These are phyloP conservation scores for Carex kokanica DNA, from an alignment of 176 grass and related monocot genomes.

Conservation along the genomic window DNA sequence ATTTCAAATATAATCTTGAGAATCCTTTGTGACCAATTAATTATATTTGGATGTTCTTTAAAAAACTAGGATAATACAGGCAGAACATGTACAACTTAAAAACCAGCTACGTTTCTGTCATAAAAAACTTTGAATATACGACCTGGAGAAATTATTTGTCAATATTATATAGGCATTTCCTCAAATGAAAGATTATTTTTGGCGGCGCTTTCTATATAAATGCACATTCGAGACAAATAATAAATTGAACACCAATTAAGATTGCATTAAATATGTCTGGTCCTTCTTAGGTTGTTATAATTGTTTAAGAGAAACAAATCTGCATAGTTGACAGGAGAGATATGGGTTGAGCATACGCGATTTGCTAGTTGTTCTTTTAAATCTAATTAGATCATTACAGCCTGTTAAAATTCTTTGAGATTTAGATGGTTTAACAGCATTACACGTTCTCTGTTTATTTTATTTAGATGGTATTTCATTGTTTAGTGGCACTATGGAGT, in stretches of 20 bases:
- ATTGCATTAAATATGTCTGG: neutral
- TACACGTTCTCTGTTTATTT: constrained; percentile 1
- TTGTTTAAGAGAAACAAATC: constrained; percentile 9
- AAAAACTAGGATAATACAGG: neutral
- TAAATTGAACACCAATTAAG: neutral
- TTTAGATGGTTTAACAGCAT: constrained; percentile 15
- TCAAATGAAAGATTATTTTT: neutral
- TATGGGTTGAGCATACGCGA: neutral
- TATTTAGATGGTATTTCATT: neutral
- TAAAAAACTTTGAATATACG: neutral
- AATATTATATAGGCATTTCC: neutral
- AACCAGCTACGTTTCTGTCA: neutral
- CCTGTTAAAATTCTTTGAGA: neutral
- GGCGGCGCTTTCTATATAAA: constrained; percentile 1
- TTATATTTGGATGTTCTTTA: too few relatives aligned
- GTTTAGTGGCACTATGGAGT: neutral
- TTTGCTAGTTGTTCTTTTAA: neutral
- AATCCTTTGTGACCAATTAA: constrained; percentile 15
- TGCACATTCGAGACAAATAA: neutral
- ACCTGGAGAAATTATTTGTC: neutral
- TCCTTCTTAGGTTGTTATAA: neutral
- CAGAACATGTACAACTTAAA: neutral
- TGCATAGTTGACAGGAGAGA: constrained; percentile 17
- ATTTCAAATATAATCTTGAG: neutral
- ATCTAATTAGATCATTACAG: constrained; percentile 13